These are phyloP conservation scores for Suillus fuscotomentosus DNA, from an alignment of 768 basidiomycete genomes.

Conservation along the genomic window DNA sequence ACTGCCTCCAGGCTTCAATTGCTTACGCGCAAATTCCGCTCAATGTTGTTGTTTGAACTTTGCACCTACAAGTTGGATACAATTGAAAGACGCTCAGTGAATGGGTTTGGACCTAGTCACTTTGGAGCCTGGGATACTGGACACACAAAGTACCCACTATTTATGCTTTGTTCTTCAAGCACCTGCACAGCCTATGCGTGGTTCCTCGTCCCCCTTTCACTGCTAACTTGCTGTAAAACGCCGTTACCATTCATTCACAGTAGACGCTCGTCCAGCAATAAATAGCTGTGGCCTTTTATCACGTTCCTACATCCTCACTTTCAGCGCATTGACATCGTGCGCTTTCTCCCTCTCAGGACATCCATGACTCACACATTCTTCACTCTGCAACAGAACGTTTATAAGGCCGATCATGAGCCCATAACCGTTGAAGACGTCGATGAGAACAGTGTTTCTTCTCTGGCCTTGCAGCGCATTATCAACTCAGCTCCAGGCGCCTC, in stretches of 20 bases:
- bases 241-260: neutral
- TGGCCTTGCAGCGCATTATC: constrained; percentile 29
- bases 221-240: constrained; percentile 1
- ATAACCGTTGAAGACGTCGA: constrained; percentile 30
- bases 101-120: neutral
- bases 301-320: neutral
- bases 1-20: neutral
- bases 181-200: neutral
- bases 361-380: constrained; percentile 16
- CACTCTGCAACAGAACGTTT: constrained; percentile 34
- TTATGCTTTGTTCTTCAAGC: neutral
- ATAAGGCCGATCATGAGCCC: constrained; percentile 18
- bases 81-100: neutral
- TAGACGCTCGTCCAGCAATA: constrained; percentile 5
- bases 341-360: neutral
- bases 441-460: constrained; percentile 22
- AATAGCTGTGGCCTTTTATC: neutral
- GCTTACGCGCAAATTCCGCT: neutral
- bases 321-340: neutral
- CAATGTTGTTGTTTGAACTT: neutral
- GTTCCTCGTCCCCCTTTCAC: neutral
- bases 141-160: neutral
- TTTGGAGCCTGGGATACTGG: neutral
- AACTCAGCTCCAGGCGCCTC: constrained; percentile 18
- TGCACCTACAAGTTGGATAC: neutral